Evolutionary conservation across 345 rosid species (phyloP).

Genomic region (Laguncularia racemosa): DNA sequence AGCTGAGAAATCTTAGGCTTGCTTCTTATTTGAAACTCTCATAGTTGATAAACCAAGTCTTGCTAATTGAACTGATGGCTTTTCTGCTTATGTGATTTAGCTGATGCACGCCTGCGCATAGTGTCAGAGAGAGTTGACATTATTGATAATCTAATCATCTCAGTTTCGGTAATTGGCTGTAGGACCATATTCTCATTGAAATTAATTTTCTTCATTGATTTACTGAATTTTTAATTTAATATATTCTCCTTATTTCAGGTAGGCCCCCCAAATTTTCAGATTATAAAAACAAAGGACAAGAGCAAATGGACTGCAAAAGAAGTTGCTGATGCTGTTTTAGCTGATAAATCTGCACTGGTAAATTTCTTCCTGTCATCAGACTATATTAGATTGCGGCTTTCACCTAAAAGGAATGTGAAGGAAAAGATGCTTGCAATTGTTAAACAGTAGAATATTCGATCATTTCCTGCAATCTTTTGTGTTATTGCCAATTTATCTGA

Average conservation of each 20-base stretch:
- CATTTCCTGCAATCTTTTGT: too few relatives aligned
- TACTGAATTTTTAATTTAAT: conserved; percentile 10
- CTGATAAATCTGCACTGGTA: conserved; percentile 94
- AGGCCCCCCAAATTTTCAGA: conserved; percentile 81
- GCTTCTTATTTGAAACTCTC: too few relatives aligned
- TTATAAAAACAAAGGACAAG: conserved; percentile 75
- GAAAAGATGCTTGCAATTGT: too few relatives aligned
- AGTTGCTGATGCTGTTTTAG: conserved; percentile 84
- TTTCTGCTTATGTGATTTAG: conserved; percentile 26
- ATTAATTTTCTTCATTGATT: conserved; percentile 2
- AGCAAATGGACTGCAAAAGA: conserved; percentile 78
- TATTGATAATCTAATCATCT: conserved; percentile 71
- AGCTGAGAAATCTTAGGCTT: too few relatives aligned
- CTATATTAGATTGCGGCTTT: background rate
- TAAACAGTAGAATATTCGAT: too few relatives aligned
- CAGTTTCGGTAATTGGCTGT: conserved; percentile 55
- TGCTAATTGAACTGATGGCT: background rate
- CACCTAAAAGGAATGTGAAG: background rate
- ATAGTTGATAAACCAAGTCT: background rate
- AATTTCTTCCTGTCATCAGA: background rate
- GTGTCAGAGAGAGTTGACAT: conserved; percentile 91
- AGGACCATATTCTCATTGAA: conserved; percentile 5
- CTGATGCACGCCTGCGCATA: conserved; percentile 88
- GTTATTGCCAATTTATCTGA: too few relatives aligned
- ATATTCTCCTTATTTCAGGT: conserved; percentile 55